phyloP scores from a whole-genome alignment of 306 rosid species.

The Carpinus fangiana region DNA sequence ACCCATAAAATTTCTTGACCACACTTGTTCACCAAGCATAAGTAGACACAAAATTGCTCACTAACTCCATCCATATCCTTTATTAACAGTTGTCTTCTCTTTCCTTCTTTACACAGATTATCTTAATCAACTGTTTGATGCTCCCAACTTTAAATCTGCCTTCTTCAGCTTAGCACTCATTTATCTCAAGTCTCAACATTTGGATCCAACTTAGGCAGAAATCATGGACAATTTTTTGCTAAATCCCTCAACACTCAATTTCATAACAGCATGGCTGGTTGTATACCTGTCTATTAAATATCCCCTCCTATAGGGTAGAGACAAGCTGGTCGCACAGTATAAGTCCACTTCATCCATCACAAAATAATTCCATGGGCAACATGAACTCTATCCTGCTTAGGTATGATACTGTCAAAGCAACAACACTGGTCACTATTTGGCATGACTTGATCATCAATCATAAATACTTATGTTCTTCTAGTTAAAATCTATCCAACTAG shows the following conservation, averaged over 20 bases:
- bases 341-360: background rate
- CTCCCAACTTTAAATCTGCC: background rate
- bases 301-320: background rate
- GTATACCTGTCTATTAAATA: background rate
- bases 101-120: background rate
- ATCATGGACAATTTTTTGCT: background rate
- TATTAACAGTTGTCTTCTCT: background rate
- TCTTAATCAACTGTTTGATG: background rate
- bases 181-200: background rate
- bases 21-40: no score
- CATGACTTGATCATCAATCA: background rate
- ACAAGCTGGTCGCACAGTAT: background rate
- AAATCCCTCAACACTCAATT: background rate
- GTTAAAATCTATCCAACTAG: background rate
- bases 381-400: background rate
- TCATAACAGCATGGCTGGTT: background rate
- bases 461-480: background rate
- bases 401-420: background rate
- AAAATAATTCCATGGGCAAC: background rate
- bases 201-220: background rate
- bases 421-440: background rate
- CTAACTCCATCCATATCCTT: background rate
- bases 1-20: no score
- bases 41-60: no score
- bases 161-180: no score